Evolutionary conservation across 129 eudicot genomes (phyloP), one percentile per base, ranked within the genome.

Genomic region (Flaveria bidentis): DNA sequence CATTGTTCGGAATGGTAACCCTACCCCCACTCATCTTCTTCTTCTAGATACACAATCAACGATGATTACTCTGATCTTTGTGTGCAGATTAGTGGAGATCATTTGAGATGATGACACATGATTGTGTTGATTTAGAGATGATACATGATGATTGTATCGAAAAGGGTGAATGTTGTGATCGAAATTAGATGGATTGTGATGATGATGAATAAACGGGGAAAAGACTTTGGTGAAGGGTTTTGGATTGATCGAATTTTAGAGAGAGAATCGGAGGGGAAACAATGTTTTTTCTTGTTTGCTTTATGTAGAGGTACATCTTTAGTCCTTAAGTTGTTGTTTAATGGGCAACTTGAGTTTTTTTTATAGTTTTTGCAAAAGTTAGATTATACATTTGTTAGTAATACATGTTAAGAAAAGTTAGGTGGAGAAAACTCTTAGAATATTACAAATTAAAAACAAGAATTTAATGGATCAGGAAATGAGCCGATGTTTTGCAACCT

Each of bases 1-100:
- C 91, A 66, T 56, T 88, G 82, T 73, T 80, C 17, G 97, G 96
- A 70, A 89, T 87, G 74, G 87, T 76, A 80, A 85, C 90, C 91
- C 90, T 85, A 71, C 15, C 86, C 28, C 92, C 87, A 78, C 84
- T 86, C 87, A 85, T 84, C 61, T 77, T 65, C 22, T 57, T 69
- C 41, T 30, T 30, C 36, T 36, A 2, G 70, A 45, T 61, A 26
- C 30, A 26, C 78, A 15, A 44, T 45, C 13, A 25, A 74, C 69
- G 46, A 74, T 28, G 63, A 74, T 62, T 60, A 61, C 26, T 74
- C 71, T 74, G 62, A 74, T 74, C 47, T 45, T 61, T 30, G 46
- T 46, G 62, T 28, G 65, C 47, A 46, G 44, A 30, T 5, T 36
- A 36, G 41, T 36, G 41, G 41, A 36, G 46, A 72, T 56, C 26